Percentiles rank a stretch among this genome's conserved stretches.
phyloP scores from a whole-genome alignment of 75 land plant species.

The Sequoiadendron giganteum region DNA sequence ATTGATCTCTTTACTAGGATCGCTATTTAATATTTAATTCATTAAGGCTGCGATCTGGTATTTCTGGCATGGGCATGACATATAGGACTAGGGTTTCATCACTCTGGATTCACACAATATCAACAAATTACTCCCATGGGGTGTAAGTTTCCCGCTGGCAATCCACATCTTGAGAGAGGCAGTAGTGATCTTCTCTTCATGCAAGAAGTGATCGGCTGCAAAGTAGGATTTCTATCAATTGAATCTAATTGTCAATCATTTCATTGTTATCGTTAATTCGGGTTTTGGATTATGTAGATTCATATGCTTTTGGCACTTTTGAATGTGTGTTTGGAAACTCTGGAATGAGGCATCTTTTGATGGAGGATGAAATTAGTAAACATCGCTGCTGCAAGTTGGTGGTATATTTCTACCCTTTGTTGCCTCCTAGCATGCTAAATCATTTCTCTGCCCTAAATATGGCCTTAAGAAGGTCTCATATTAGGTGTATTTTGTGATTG shows the following conservation, averaged over 20 bases:
- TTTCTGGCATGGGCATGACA: too few relatives aligned
- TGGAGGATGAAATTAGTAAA: neutral
- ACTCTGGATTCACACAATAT: neutral
- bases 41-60: too few relatives aligned
- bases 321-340: neutral
- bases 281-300: neutral
- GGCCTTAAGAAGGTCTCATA: neutral
- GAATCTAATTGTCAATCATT: neutral
- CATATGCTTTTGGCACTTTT: neutral
- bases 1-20: too few relatives aligned
- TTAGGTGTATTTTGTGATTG: neutral
- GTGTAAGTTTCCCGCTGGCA: neutral
- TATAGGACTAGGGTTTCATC: too few relatives aligned
- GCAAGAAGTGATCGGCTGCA: neutral
- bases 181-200: neutral
- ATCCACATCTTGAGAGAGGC: neutral
- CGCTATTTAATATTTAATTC: too few relatives aligned
- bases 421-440: neutral
- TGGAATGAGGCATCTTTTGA: neutral
- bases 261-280: neutral
- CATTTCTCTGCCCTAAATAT: neutral
- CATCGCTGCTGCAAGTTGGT: neutral
- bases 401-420: neutral
- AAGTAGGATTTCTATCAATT: neutral
- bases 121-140: neutral